Conservation (phyloP, 1,284 basidiomycete species). For the Marasmius sp. region DNA sequence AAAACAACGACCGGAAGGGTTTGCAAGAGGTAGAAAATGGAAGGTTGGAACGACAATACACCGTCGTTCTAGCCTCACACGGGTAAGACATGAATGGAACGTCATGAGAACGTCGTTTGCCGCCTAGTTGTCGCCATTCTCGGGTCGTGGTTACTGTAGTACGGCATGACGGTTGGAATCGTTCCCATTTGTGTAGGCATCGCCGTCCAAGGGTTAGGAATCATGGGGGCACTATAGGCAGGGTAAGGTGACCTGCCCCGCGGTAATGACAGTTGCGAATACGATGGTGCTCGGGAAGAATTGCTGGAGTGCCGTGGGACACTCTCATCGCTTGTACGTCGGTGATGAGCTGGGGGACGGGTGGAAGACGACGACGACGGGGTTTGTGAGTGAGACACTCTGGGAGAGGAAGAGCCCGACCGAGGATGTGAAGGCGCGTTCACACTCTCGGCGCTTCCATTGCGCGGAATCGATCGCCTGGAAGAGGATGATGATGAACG, state of each 20-base stretch:
- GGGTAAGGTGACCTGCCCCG: conserved; percentile 5
- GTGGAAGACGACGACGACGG: not conserved
- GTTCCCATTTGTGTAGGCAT: conserved; percentile 8
- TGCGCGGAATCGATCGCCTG: conserved; percentile 3
- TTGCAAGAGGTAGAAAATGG: no score
- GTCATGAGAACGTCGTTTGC: not conserved
- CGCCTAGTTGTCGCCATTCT: not conserved
- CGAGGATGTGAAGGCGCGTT: not conserved
- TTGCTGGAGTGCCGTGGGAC: not conserved
- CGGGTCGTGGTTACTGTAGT: not conserved
- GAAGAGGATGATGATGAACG: conserved; percentile 14
- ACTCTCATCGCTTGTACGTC: conserved; percentile 12
- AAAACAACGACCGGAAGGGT: not conserved
- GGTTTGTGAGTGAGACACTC: not conserved
- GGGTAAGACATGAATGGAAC: not conserved
- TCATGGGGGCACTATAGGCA: not conserved
- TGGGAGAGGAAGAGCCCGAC: not conserved
- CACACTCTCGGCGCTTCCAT: not conserved
- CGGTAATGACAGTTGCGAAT: conserved; percentile 9
- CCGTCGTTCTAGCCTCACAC: no score
- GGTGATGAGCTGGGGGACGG: conserved; percentile 3
- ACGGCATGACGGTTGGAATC: conserved; percentile 9
- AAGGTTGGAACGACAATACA: no score
- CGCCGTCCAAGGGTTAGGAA: conserved; percentile 13
- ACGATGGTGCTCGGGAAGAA: not conserved